Evolutionary conservation across 176 grass and related monocot genomes (phyloP).

Genomic region (Panicum miliaceum): DNA sequence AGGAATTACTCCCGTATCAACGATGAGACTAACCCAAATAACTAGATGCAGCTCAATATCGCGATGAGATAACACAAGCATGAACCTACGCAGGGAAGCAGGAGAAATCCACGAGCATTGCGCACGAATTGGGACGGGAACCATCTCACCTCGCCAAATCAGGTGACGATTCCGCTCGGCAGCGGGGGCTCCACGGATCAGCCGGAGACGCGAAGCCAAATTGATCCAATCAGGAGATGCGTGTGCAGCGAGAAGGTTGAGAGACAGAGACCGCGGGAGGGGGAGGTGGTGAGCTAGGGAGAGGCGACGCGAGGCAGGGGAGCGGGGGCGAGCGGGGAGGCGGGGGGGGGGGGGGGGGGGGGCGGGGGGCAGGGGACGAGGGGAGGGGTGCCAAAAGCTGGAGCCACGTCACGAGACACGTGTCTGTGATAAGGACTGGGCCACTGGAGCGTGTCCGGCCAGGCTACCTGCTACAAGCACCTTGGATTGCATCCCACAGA

Average conservation of each 20-base stretch:
- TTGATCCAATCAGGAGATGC: slow-evolving; percentile 3
- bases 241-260: neutral
- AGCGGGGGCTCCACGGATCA: slow-evolving; percentile 1
- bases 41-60: neutral
- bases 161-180: slow-evolving; percentile 3
- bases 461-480: neutral
- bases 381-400: slow-evolving; percentile 52
- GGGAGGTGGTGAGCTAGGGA: neutral
- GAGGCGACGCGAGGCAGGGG: slow-evolving; percentile 13
- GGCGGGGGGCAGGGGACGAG: neutral
- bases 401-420: slow-evolving; percentile 83
- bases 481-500: slow-evolving; percentile 6
- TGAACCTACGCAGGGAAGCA: neutral
- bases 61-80: neutral
- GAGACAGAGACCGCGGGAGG: neutral
- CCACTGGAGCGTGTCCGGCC: slow-evolving; percentile 43
- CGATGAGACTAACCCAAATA: neutral
- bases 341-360: too few relatives aligned
- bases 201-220: neutral
- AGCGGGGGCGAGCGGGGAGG: slow-evolving; percentile 1
- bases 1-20: neutral
- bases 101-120: slow-evolving; percentile 48
- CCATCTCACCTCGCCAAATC: slow-evolving; percentile 34
- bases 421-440: slow-evolving; percentile 66
- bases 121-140: neutral